Conservation (phyloP, 352 stramenopile species). For the Globisporangium splendens region DNA sequence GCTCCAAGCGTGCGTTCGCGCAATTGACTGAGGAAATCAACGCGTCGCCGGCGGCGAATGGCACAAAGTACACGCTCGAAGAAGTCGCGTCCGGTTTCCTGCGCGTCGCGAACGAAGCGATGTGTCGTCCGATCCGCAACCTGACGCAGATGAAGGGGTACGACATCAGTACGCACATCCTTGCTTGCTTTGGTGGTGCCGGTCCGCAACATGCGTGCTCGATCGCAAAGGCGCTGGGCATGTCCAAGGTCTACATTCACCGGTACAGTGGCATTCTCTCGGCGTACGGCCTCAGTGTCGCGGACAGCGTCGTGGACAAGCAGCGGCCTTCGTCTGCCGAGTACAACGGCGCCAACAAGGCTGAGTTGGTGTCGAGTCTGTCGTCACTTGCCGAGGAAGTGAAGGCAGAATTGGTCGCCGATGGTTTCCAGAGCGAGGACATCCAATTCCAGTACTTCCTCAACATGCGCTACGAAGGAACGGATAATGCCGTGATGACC, state of each 20-base stretch:
- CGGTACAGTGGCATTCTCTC: slow-evolving; percentile 98
- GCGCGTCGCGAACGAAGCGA: slow-evolving; percentile 98
- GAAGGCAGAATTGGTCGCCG: slow-evolving; percentile 62
- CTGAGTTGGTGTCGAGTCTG: slow-evolving; percentile 39
- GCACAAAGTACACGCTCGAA: slow-evolving; percentile 78
- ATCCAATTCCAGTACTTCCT: slow-evolving; percentile 95
- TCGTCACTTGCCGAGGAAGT: slow-evolving; percentile 55
- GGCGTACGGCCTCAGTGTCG: slow-evolving; percentile 96
- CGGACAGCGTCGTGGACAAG: slow-evolving; percentile 97
- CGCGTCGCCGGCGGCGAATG: slow-evolving; percentile 45
- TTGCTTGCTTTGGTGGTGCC: slow-evolving; percentile 98
- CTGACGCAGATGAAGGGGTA: slow-evolving; percentile 98
- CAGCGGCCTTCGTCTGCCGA: slow-evolving; percentile 86
- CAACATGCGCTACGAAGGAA: slow-evolving; percentile 98
- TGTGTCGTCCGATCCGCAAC: slow-evolving; percentile 99
- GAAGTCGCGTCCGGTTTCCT: slow-evolving; percentile 98
- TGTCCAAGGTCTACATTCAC: slow-evolving; percentile 98
- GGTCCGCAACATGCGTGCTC: slow-evolving; percentile 97
- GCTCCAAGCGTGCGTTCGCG: slow-evolving; percentile 90
- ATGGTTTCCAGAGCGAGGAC: slow-evolving; percentile 86
- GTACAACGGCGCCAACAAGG: slow-evolving; percentile 57
- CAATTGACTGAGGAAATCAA: slow-evolving; percentile 89
- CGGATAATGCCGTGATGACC: slow-evolving; percentile 98
- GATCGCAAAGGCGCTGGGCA: slow-evolving; percentile 94
- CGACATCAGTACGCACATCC: slow-evolving; percentile 94